Percentiles rank a stretch among this genome's conserved stretches.
Evolutionary conservation across 352 stramenopile genomes (phyloP).

Genomic region (Phytophthora tubulina): DNA sequence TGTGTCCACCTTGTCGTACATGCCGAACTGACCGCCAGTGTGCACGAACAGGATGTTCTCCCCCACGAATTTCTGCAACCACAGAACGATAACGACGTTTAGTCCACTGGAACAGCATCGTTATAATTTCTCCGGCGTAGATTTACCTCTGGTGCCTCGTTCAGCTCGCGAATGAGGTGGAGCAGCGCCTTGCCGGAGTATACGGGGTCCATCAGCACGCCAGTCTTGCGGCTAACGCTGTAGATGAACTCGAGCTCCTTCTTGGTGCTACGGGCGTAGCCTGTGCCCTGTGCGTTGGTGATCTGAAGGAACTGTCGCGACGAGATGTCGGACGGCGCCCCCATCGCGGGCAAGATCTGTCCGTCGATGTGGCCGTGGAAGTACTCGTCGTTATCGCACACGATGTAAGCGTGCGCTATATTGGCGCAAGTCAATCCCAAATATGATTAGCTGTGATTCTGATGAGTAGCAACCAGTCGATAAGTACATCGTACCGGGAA

Average conservation of each 20-base stretch:
- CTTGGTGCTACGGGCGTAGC: constrained; percentile 83
- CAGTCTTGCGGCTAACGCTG: constrained; percentile 72
- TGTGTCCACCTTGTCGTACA: constrained; percentile 92
- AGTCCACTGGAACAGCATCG: constrained; percentile 1
- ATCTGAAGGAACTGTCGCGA: constrained; percentile 81
- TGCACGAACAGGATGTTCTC: constrained; percentile 93
- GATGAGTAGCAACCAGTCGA: neutral
- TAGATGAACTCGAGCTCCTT: constrained; percentile 84
- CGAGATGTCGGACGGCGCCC: constrained; percentile 52
- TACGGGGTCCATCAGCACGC: constrained; percentile 87
- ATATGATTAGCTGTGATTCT: neutral
- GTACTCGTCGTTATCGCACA: constrained; percentile 88
- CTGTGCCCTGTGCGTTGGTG: constrained; percentile 82
- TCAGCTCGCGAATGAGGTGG: constrained; percentile 83
- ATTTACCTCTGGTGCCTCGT: constrained; percentile 65
- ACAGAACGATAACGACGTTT: constrained; percentile 8
- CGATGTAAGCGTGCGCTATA: constrained; percentile 83
- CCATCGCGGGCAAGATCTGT: constrained; percentile 80
- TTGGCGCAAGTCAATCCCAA: neutral
- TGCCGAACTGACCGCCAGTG: constrained; percentile 90
- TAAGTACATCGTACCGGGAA: constrained; percentile 39
- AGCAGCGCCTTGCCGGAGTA: constrained; percentile 91
- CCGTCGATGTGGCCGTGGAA: constrained; percentile 87
- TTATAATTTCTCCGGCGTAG: neutral
- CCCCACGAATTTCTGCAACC: constrained; percentile 76